Conservation (phyloP, 345 rosid species). For the Boechera divaricarpa region DNA sequence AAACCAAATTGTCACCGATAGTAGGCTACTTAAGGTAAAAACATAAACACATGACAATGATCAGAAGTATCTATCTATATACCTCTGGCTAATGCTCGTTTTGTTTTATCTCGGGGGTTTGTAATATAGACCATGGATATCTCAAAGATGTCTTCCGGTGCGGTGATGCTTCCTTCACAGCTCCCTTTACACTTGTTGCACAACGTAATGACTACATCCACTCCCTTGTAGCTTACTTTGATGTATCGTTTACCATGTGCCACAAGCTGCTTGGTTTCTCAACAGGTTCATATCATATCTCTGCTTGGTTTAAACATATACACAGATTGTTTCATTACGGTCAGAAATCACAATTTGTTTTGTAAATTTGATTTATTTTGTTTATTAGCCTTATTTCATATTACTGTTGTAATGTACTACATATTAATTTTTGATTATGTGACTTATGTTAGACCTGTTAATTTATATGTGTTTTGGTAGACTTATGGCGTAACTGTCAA, state of each 20-base stretch:
- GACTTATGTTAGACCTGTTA: too few species aligned
- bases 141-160: conserved; percentile 73
- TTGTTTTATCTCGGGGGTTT: conserved; percentile 15
- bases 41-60: conserved; percentile 11
- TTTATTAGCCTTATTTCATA: too few species aligned
- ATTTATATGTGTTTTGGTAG: too few species aligned
- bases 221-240: conserved; percentile 95
- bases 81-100: conserved; percentile 25
- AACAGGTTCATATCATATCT: conserved; percentile 62
- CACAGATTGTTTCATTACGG: neutral
- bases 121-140: conserved; percentile 85
- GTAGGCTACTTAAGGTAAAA: conserved; percentile 79
- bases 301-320: neutral
- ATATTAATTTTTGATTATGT: too few species aligned
- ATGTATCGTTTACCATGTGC: conserved; percentile 93
- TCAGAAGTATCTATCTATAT: neutral
- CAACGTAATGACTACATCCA: conserved; percentile 96
- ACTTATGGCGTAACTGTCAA: too few species aligned
- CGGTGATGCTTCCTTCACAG: conserved; percentile 97
- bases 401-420: too few species aligned
- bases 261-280: conserved; percentile 96
- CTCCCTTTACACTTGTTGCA: conserved; percentile 92
- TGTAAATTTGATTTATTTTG: too few species aligned
- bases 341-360: too few species aligned
- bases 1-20: conserved; percentile 87